These are phyloP conservation scores for Calocybe cyanea DNA, from an alignment of 768 basidiomycete species.

Conservation along the genomic window DNA sequence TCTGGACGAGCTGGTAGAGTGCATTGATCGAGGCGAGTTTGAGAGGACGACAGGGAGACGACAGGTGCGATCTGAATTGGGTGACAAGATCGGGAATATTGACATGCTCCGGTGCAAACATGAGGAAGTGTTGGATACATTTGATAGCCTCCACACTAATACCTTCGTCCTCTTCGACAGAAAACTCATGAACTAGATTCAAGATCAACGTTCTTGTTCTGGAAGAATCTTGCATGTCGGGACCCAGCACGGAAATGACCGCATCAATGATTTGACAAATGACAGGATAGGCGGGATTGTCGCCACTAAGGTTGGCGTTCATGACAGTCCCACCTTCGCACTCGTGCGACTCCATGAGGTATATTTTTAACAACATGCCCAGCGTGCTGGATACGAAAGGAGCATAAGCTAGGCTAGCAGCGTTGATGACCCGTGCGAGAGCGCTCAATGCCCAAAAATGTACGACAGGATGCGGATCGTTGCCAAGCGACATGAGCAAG, in stretches of 20 bases:
- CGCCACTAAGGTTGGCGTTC: slow-evolving; percentile 84
- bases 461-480: slow-evolving; percentile 94
- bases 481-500: slow-evolving; percentile 89
- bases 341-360: slow-evolving; percentile 88
- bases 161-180: slow-evolving; percentile 80
- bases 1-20: slow-evolving; percentile 94
- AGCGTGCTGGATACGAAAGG: slow-evolving; percentile 87
- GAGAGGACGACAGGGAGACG: slow-evolving; percentile 76
- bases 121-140: slow-evolving; percentile 94
- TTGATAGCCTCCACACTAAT: slow-evolving; percentile 92
- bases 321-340: slow-evolving; percentile 82
- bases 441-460: slow-evolving; percentile 92
- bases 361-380: slow-evolving; percentile 87
- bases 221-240: slow-evolving; percentile 88
- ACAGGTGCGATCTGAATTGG: slow-evolving; percentile 74
- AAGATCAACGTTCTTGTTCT: slow-evolving; percentile 78
- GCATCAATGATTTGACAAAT: slow-evolving; percentile 92
- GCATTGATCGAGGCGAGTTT: slow-evolving; percentile 95
- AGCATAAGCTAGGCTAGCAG: slow-evolving; percentile 88
- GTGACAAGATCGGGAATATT: slow-evolving; percentile 77
- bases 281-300: slow-evolving; percentile 88
- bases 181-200: slow-evolving; percentile 82
- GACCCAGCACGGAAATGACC: slow-evolving; percentile 89
- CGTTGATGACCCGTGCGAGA: slow-evolving; percentile 81
- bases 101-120: slow-evolving; percentile 88